These are phyloP conservation scores for Plasmodium fragile DNA, from an alignment of 169 alveolate species.

Conservation along the genomic window DNA sequence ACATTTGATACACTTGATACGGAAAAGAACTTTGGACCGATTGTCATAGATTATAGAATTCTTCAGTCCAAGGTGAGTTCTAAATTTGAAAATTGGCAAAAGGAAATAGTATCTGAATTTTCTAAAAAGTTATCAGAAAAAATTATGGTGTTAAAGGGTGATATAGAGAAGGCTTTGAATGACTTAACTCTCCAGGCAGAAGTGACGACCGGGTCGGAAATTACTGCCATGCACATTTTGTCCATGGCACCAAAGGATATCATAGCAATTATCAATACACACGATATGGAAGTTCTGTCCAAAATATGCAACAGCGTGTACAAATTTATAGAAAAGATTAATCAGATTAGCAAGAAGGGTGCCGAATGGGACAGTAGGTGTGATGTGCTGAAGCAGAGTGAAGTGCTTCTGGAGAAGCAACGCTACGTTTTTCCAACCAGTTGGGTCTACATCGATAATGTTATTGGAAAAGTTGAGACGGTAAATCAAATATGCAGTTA, in stretches of 20 bases:
- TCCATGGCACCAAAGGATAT: slow-evolving; percentile 82
- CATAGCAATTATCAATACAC: slow-evolving; percentile 79
- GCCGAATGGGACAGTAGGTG: slow-evolving; percentile 90
- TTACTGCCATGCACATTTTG: slow-evolving; percentile 84
- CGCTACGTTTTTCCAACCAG: slow-evolving; percentile 93
- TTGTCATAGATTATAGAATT: slow-evolving; percentile 92
- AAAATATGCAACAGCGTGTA: slow-evolving; percentile 86
- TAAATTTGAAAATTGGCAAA: slow-evolving; percentile 96
- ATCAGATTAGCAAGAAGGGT: slow-evolving; percentile 90
- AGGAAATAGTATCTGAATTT: slow-evolving; percentile 94
- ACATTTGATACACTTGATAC: slow-evolving; percentile 94
- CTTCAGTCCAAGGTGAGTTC: slow-evolving; percentile 87
- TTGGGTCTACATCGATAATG: slow-evolving; percentile 93
- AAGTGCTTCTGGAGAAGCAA: slow-evolving; percentile 92
- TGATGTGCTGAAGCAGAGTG: slow-evolving; percentile 91
- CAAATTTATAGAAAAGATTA: slow-evolving; percentile 91
- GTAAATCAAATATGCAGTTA: slow-evolving; percentile 85
- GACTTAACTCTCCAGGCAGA: slow-evolving; percentile 79
- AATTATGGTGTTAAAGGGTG: slow-evolving; percentile 63
- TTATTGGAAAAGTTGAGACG: slow-evolving; percentile 94
- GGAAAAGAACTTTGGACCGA: slow-evolving; percentile 94
- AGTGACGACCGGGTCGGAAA: slow-evolving; percentile 74
- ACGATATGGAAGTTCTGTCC: slow-evolving; percentile 81
- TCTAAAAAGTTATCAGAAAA: slow-evolving; percentile 92
- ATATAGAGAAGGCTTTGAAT: slow-evolving; percentile 73